A percentile compares a stretch with the other conserved stretches of the same genome.
phyloP scores from a whole-genome alignment of 2,329 filamentous ascomycete genomes.

The Sclerotinia subarctica region DNA sequence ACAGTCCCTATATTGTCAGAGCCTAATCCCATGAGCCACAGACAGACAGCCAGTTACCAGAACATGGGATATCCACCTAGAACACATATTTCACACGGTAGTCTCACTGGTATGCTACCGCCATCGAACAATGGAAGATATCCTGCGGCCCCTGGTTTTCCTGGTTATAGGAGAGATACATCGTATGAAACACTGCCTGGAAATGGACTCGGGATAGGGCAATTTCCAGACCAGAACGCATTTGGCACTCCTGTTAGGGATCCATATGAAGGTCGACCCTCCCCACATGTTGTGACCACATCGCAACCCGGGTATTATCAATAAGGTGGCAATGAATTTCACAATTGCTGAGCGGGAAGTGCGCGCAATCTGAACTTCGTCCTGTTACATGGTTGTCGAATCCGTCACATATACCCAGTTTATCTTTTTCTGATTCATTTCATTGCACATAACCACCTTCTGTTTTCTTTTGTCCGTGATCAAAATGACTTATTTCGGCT shows the following conservation, averaged over 20 bases:
- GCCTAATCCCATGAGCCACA: slow-evolving; percentile 8
- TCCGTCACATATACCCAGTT: background rate
- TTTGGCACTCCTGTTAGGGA: background rate
- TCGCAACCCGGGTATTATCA: slow-evolving; percentile 9
- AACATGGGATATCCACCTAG: slow-evolving; percentile 8
- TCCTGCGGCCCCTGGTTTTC: background rate
- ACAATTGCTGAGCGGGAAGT: background rate
- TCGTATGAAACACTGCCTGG: slow-evolving; percentile 2
- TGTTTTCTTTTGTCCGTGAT: background rate
- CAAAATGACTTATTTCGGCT: background rate
- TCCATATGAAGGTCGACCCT: slow-evolving; percentile 9
- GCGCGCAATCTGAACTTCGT: too few species aligned
- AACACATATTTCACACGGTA: background rate
- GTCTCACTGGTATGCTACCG: slow-evolving; percentile 4
- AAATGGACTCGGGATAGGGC: background rate
- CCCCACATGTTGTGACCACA: slow-evolving; percentile 9
- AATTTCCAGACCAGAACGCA: slow-evolving; percentile 9
- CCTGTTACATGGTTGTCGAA: background rate
- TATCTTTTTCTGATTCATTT: background rate
- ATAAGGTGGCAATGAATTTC: background rate
- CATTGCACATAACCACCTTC: background rate
- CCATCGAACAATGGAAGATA: slow-evolving; percentile 2
- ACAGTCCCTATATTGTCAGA: slow-evolving; percentile 2
- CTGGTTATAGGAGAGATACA: slow-evolving; percentile 11
- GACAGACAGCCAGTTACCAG: slow-evolving; percentile 7